phyloP scores from a whole-genome alignment of 768 basidiomycete species.

The Tephrocybe rancida region DNA sequence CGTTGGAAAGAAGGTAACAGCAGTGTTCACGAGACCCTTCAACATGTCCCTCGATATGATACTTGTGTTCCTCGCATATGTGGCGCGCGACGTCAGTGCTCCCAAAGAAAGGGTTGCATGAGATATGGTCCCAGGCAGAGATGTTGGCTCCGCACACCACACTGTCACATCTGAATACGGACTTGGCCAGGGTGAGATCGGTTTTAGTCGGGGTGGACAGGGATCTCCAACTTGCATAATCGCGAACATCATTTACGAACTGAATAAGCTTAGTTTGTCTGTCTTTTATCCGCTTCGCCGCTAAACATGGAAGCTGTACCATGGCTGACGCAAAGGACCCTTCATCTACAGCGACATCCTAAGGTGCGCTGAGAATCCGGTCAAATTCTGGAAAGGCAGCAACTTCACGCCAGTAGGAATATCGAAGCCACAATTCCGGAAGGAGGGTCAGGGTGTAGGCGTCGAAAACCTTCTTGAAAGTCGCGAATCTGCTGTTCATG shows the following conservation, averaged over 20 bases:
- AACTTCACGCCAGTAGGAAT: slow-evolving; percentile 22
- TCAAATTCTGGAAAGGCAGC: slow-evolving; percentile 1
- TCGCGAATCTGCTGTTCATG: background rate
- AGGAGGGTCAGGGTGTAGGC: slow-evolving; percentile 20
- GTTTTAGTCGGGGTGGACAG: no score
- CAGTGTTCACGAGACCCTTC: background rate
- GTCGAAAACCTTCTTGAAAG: slow-evolving; percentile 16
- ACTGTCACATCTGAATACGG: slow-evolving; percentile 14
- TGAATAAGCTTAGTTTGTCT: background rate
- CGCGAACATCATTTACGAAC: no score
- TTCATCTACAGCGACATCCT: background rate
- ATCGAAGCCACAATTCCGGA: slow-evolving; percentile 25
- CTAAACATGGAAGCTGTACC: slow-evolving; percentile 3
- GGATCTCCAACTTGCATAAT: no score
- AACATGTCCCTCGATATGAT: no score
- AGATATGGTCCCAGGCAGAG: background rate
- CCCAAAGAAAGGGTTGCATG: slow-evolving; percentile 10
- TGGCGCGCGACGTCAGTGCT: slow-evolving; percentile 8
- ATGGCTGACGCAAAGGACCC: slow-evolving; percentile 4
- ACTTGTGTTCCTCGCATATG: background rate
- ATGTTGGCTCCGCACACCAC: background rate
- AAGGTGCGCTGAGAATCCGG: background rate
- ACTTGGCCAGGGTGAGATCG: slow-evolving; percentile 10
- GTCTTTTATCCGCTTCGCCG: slow-evolving; percentile 1
- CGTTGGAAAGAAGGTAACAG: background rate